phyloP scores from a whole-genome alignment of 1,284 basidiomycete genomes.

The Malassezia furfur region DNA sequence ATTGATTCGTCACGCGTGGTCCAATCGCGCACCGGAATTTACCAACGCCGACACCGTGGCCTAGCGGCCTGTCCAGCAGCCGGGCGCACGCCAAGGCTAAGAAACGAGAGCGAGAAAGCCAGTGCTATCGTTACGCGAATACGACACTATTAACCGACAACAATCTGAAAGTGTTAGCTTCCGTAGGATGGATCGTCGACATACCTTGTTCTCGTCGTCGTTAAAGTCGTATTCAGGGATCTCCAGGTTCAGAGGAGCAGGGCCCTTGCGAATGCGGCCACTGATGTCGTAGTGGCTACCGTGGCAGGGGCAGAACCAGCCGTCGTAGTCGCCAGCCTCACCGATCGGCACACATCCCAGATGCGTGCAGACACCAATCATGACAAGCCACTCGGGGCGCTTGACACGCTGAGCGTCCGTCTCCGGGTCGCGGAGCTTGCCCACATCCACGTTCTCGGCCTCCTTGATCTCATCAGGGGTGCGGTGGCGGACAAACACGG shows the following conservation, averaged over 20 bases:
- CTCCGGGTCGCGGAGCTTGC: constrained; percentile 82
- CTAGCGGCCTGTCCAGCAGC: too few species aligned
- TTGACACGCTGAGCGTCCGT: constrained; percentile 76
- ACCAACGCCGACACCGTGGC: neutral
- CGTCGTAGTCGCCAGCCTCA: constrained; percentile 93
- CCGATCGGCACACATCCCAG: constrained; percentile 94
- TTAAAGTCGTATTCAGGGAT: constrained; percentile 53
- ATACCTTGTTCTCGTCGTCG: constrained; percentile 55
- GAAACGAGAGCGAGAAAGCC: neutral
- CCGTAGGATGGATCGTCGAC: neutral
- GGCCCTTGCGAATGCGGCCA: constrained; percentile 89
- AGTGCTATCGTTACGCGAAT: neutral
- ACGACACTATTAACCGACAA: constrained; percentile 16
- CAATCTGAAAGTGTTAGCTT: constrained; percentile 7
- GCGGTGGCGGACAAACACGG: constrained; percentile 96
- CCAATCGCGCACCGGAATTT: neutral
- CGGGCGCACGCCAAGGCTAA: too few species aligned
- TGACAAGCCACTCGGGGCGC: constrained; percentile 79
- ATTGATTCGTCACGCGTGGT: neutral
- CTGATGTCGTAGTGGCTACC: constrained; percentile 93
- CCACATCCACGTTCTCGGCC: constrained; percentile 75
- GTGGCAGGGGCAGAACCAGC: constrained; percentile 62
- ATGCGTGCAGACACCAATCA: constrained; percentile 76
- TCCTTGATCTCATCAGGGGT: constrained; percentile 87
- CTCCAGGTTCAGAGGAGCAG: constrained; percentile 71